Evolutionary conservation across 2,329 filamentous ascomycete species (phyloP).

Genomic region (Chaetomiaceae sp.): DNA sequence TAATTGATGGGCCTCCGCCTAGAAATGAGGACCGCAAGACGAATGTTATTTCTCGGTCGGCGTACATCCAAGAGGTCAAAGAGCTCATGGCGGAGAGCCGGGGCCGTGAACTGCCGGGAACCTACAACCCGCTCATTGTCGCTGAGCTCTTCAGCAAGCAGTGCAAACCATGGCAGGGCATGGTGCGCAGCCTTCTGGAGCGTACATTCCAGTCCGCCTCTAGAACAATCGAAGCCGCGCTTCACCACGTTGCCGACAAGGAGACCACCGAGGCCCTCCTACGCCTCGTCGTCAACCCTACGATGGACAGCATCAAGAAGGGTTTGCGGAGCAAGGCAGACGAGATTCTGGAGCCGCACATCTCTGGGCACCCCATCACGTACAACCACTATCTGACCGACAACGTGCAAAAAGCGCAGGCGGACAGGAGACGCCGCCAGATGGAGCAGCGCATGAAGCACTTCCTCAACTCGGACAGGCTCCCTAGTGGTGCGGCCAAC

Average conservation of each 20-base stretch:
- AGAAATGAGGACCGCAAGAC: neutral
- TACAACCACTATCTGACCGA: constrained; percentile 38
- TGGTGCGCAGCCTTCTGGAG: constrained; percentile 20
- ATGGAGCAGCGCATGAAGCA: neutral
- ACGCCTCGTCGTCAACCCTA: constrained; percentile 19
- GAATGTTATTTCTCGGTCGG: constrained; percentile 12
- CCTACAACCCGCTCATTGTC: constrained; percentile 34
- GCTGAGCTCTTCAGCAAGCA: constrained; percentile 33
- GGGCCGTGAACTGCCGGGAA: constrained; percentile 35
- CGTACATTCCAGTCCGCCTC: constrained; percentile 18
- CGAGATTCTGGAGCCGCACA: constrained; percentile 29
- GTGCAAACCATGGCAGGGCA: constrained; percentile 29
- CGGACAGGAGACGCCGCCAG: neutral
- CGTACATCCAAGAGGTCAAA: constrained; percentile 27
- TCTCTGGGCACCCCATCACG: constrained; percentile 35
- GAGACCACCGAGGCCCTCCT: constrained; percentile 25
- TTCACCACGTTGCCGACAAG: constrained; percentile 22
- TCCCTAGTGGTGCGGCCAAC: neutral
- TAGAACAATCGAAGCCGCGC: constrained; percentile 12
- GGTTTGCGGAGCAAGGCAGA: constrained; percentile 25
- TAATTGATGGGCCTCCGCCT: constrained; percentile 20
- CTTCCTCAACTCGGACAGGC: neutral
- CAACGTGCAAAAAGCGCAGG: constrained; percentile 31
- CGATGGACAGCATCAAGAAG: constrained; percentile 22
- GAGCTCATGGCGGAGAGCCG: constrained; percentile 27